phyloP scores from a whole-genome alignment of 495 filamentous ascomycete genomes.

The Talaromyces proteolyticus region DNA sequence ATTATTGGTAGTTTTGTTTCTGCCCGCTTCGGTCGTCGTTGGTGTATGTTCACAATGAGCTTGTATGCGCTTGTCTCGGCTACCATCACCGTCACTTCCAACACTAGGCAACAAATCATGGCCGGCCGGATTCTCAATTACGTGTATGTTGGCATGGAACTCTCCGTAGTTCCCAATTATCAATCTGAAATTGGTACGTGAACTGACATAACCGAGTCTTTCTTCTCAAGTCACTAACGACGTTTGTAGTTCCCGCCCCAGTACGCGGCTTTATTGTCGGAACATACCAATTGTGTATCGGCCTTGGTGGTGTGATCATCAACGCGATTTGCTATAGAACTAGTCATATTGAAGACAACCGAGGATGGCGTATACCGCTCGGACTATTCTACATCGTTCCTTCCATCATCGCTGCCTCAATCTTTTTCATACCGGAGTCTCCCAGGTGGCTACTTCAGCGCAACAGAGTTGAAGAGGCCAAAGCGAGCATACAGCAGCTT shows the following conservation, averaged over 20 bases:
- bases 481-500: constrained; percentile 10
- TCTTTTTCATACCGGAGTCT: constrained; percentile 27
- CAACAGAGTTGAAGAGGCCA: constrained; percentile 18
- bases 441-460: constrained; percentile 24
- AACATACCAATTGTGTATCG: constrained; percentile 18
- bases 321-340: constrained; percentile 16
- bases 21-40: constrained; percentile 20
- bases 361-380: constrained; percentile 21
- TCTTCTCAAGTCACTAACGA: too few species aligned
- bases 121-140: constrained; percentile 23
- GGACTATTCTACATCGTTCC: constrained; percentile 23
- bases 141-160: constrained; percentile 31
- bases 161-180: constrained; percentile 22
- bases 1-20: constrained; percentile 19
- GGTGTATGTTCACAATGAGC: constrained; percentile 25
- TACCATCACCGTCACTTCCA: constrained; percentile 21
- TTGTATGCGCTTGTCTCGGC: constrained; percentile 21
- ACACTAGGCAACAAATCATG: constrained; percentile 18
- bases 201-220: too few species aligned
- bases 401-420: constrained; percentile 10
- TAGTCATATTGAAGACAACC: constrained; percentile 12
- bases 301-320: not conserved
- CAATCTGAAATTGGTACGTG: constrained; percentile 25
- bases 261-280: constrained; percentile 25
- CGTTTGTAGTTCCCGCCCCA: constrained; percentile 19